These are phyloP conservation scores for Tetracentron sinense DNA, from an alignment of 164 flowering plant species.

Conservation along the genomic window DNA sequence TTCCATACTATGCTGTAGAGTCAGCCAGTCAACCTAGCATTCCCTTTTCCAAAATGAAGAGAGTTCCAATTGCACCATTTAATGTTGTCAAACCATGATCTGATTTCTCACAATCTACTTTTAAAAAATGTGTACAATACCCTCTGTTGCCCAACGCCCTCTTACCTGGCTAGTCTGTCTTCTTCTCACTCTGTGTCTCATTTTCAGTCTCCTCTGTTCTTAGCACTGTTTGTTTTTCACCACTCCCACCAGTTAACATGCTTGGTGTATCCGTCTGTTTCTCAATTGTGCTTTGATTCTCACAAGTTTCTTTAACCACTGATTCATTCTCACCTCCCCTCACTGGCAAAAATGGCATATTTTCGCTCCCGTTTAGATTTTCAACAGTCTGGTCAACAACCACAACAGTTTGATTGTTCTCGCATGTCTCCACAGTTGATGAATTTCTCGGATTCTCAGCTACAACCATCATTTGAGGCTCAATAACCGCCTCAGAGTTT, in stretches of 20 bases:
- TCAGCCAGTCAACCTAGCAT: no score
- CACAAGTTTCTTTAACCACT: neutral
- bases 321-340: neutral
- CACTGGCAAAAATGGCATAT: neutral
- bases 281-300: neutral
- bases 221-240: neutral
- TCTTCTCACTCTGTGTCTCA: neutral
- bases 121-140: no score
- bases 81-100: neutral
- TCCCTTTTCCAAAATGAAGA: no score
- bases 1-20: no score
- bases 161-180: neutral
- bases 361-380: constrained; percentile 1
- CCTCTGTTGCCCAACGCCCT: no score
- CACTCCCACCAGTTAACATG: neutral
- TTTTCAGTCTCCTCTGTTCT: neutral
- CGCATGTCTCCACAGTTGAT: constrained; percentile 10
- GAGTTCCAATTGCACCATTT: neutral
- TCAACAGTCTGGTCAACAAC: neutral
- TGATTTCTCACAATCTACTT: no score
- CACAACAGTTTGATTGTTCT: constrained; percentile 3
- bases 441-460: constrained; percentile 12
- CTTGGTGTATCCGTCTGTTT: neutral
- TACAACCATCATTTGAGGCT: constrained; percentile 5
- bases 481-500: constrained; percentile 12